These are phyloP conservation scores for Aspergillus carlsbadensis DNA, from an alignment of 495 filamentous ascomycete genomes.

Conservation along the genomic window DNA sequence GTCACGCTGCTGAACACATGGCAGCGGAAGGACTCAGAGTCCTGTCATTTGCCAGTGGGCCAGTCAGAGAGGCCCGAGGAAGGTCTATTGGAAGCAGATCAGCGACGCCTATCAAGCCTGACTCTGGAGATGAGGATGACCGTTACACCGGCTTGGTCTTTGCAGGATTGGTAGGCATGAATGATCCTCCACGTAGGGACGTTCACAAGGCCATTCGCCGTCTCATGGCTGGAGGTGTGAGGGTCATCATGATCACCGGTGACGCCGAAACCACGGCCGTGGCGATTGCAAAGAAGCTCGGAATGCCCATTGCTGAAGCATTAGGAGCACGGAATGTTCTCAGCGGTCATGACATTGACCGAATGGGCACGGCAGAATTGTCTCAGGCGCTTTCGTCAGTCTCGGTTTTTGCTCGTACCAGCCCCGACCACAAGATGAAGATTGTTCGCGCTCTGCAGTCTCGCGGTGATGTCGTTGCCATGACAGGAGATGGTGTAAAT, in stretches of 20 bases:
- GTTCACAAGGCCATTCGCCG: conserved; percentile 87
- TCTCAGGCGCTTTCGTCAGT: conserved; percentile 79
- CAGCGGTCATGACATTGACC: conserved; percentile 84
- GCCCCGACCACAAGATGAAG: conserved; percentile 96
- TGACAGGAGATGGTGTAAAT: conserved; percentile 98
- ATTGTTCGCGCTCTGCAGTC: conserved; percentile 89
- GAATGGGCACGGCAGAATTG: conserved; percentile 81
- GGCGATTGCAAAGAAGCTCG: conserved; percentile 88
- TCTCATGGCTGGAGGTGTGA: conserved; percentile 89
- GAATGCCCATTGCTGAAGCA: conserved; percentile 69
- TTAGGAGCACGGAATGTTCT: conserved; percentile 64
- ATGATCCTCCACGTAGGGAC: conserved; percentile 85
- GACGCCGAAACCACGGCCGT: conserved; percentile 92
- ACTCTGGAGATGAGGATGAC: conserved; percentile 60
- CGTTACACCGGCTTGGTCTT: conserved; percentile 81
- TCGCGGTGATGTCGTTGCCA: conserved; percentile 94
- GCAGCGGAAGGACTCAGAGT: conserved; percentile 89
- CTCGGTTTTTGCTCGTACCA: conserved; percentile 93
- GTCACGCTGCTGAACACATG: conserved; percentile 85
- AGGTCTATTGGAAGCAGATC: conserved; percentile 44
- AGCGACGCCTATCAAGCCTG: conserved; percentile 47
- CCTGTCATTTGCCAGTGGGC: conserved; percentile 85
- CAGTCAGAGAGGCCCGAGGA: conserved; percentile 32
- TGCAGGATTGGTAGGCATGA: conserved; percentile 93
- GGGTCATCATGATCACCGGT: conserved; percentile 98